Evolutionary conservation across 2,329 filamentous ascomycete species (phyloP).

Genomic region (Sporothrix euskadiensis): DNA sequence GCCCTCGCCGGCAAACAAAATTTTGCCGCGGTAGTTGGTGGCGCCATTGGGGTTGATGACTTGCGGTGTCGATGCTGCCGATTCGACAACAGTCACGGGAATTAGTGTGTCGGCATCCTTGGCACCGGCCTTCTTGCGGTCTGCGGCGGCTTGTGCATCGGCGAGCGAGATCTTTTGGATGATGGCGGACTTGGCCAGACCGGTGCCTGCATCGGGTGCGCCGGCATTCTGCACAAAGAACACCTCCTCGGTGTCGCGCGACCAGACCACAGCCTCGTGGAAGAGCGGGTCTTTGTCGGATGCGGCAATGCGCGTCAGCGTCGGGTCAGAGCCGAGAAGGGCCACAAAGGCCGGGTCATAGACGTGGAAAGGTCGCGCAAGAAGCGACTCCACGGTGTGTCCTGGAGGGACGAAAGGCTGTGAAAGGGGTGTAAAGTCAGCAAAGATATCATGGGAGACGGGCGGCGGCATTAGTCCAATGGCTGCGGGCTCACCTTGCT

Average conservation of each 20-base stretch:
- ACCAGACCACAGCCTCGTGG: conserved; percentile 59
- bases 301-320: conserved; percentile 51
- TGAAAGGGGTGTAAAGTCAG: not conserved
- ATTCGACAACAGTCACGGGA: conserved; percentile 45
- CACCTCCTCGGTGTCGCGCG: conserved; percentile 51
- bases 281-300: conserved; percentile 50
- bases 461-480: too few relatives aligned
- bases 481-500: not conserved
- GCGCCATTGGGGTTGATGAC: conserved; percentile 55
- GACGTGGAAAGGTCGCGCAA: conserved; percentile 48
- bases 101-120: conserved; percentile 37
- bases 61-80: conserved; percentile 43
- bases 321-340: conserved; percentile 52
- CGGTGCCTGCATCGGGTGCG: conserved; percentile 48
- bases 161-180: conserved; percentile 52
- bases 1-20: conserved; percentile 53
- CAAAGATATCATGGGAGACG: not conserved
- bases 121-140: conserved; percentile 17
- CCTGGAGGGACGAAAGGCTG: conserved; percentile 50
- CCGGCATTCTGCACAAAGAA: conserved; percentile 59
- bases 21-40: conserved; percentile 52
- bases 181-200: conserved; percentile 52
- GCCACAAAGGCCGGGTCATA: conserved; percentile 54
- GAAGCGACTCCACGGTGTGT: conserved; percentile 42
- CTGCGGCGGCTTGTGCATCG: conserved; percentile 44